Percentiles rank a stretch among this genome's conserved stretches.
These are phyloP conservation scores for Sambucus nigra DNA, from an alignment of 129 eudicot genomes.

Conservation along the genomic window DNA sequence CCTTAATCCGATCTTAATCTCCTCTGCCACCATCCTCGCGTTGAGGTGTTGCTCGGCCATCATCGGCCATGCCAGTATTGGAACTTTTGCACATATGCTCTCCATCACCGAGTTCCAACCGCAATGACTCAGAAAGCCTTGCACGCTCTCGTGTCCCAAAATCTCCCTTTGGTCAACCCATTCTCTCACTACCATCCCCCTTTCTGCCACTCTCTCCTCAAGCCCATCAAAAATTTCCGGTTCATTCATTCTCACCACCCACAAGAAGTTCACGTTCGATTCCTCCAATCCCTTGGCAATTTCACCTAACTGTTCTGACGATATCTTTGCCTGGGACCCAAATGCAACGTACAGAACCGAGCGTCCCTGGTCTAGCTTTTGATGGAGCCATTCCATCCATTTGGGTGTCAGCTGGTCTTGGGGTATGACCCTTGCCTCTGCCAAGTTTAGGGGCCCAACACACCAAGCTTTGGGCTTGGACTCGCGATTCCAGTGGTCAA, in stretches of 20 bases:
- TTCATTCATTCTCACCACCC: slow-evolving; percentile 33
- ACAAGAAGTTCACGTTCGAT: slow-evolving; percentile 35
- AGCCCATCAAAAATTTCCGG: slow-evolving; percentile 20
- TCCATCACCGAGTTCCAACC: not conserved
- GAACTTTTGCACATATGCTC: not conserved
- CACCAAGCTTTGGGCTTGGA: slow-evolving; percentile 32
- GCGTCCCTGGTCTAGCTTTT: slow-evolving; percentile 3
- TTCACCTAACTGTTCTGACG: slow-evolving; percentile 34
- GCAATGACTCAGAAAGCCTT: slow-evolving; percentile 1
- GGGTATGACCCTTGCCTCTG: slow-evolving; percentile 5
- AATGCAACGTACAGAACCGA: slow-evolving; percentile 50
- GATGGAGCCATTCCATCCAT: slow-evolving; percentile 42
- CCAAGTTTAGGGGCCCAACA: slow-evolving; percentile 46
- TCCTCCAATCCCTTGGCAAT: slow-evolving; percentile 40
- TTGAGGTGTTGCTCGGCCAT: not conserved
- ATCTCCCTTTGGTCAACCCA: not conserved
- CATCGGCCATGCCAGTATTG: not conserved
- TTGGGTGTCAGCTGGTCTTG: slow-evolving; percentile 10
- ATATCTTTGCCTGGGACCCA: slow-evolving; percentile 47
- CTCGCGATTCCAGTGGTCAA: slow-evolving; percentile 32
- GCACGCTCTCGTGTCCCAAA: not conserved
- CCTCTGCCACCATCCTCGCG: not conserved
- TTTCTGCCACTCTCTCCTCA: slow-evolving; percentile 24
- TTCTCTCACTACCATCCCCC: slow-evolving; percentile 19
- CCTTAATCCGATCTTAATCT: not conserved